Evolutionary conservation across 2,329 filamentous ascomycete genomes (phyloP).

Genomic region (Neonectria punicea): DNA sequence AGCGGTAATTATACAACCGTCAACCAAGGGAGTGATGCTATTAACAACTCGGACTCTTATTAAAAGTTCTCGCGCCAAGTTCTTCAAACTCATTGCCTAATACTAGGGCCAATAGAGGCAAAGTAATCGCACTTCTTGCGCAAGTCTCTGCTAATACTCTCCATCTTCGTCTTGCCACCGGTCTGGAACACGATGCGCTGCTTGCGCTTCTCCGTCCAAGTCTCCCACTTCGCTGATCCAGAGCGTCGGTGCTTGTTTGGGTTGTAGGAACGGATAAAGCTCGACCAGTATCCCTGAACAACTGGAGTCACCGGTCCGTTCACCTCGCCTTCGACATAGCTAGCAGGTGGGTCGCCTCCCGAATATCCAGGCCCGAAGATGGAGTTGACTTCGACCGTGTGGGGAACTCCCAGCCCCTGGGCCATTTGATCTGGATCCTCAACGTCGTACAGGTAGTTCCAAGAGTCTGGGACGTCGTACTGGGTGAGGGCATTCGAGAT

Average conservation of each 20-base stretch:
- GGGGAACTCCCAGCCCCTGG: constrained; percentile 70
- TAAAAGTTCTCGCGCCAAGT: neutral
- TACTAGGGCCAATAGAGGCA: constrained; percentile 26
- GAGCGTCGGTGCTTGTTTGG: constrained; percentile 63
- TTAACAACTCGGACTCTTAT: neutral
- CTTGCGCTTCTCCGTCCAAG: constrained; percentile 46
- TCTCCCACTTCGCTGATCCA: constrained; percentile 53
- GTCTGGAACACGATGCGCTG: constrained; percentile 54
- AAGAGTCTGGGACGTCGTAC: constrained; percentile 57
- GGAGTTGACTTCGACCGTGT: constrained; percentile 73
- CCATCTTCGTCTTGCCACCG: constrained; percentile 53
- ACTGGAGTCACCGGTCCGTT: constrained; percentile 69
- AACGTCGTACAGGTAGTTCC: constrained; percentile 78
- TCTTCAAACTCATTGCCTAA: constrained; percentile 26
- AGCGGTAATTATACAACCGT: no score
- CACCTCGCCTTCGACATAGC: constrained; percentile 61
- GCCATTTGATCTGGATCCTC: constrained; percentile 64
- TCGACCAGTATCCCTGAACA: constrained; percentile 78
- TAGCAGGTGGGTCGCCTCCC: constrained; percentile 57
- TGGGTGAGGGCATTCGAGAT: constrained; percentile 43
- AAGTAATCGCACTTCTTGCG: constrained; percentile 41
- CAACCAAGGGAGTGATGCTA: neutral
- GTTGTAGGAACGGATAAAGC: constrained; percentile 73
- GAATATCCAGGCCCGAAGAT: constrained; percentile 74
- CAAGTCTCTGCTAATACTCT: constrained; percentile 43